Evolutionary conservation across 1,284 basidiomycete genomes (phyloP), one percentile per base, ranked within the genome.

Genomic region (Puccinia coronata): DNA sequence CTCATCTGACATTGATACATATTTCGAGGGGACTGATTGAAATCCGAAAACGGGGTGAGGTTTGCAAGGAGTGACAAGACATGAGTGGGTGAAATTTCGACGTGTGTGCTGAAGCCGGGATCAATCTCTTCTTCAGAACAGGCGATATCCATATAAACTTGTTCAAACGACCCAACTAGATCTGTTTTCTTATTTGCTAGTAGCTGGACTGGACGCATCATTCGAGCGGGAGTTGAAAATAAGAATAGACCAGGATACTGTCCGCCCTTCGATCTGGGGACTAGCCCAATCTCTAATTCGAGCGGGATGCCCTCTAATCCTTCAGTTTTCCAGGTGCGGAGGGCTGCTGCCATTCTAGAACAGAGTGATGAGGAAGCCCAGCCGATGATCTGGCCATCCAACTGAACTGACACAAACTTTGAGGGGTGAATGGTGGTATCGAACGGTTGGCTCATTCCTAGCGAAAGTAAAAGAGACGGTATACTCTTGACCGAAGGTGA

Each of bases 91-190:
- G 93, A 90, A 84, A 95, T 92, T 87, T 99, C 97, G 76, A 98
- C 92, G 86, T 99, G 97, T 0, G 85, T 85, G 9, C 94, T 92
- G 5, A 94, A 89, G 23, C 90, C 91, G 69, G 89, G 87, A 83
- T 97, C 93, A 74, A 98, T 92, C 86, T 98, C 97, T 84, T 92
- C 92, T 5, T 91, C 92, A 78, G 91, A 93, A 85, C 95, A 93
- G 0, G 97, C 96, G 85, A 99, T 93, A 86, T 99, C 94, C 93
- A 99, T 96, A 87, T 99, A 99, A 14, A 99, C 97, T 87, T 99
- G 97, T 87, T 99, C 97, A 84, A 99, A 99, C 1, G 96, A 91
- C 2, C 97, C 97, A 73, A 99, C 90, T 86, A 93, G 93, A 86
- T 99, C 97, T 83, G 92, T 90, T 83, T 90, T 90, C 76, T 92